These are phyloP conservation scores for Pulveroboletus ravenelii DNA, from an alignment of 768 basidiomycete genomes.

Conservation along the genomic window DNA sequence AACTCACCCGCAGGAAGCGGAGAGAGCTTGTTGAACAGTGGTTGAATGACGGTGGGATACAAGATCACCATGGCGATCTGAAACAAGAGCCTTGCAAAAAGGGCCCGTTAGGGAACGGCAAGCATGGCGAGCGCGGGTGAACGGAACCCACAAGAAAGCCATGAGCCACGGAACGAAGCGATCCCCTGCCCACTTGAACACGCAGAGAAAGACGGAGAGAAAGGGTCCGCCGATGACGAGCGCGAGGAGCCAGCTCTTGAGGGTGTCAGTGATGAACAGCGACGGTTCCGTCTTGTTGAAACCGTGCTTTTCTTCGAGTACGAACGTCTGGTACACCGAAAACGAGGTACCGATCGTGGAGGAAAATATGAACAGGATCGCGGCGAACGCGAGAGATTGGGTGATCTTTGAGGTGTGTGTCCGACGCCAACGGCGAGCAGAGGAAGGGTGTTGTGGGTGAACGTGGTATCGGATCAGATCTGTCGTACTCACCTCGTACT, in stretches of 20 bases:
- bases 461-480: background rate
- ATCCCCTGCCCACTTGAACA: slow-evolving; percentile 92
- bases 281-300: slow-evolving; percentile 90
- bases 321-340: slow-evolving; percentile 83
- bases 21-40: slow-evolving; percentile 95
- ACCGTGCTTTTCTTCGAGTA: slow-evolving; percentile 90
- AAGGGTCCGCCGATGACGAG: slow-evolving; percentile 78
- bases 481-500: slow-evolving; percentile 57
- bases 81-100: slow-evolving; percentile 57
- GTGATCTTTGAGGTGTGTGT: slow-evolving; percentile 43
- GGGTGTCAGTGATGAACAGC: slow-evolving; percentile 71
- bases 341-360: slow-evolving; percentile 71
- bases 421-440: background rate
- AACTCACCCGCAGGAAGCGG: slow-evolving; percentile 76
- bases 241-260: slow-evolving; percentile 75
- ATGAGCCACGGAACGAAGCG: slow-evolving; percentile 92
- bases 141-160: slow-evolving; percentile 66
- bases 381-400: slow-evolving; percentile 78
- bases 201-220: slow-evolving; percentile 78
- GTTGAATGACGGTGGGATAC: slow-evolving; percentile 86
- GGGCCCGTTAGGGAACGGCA: background rate
- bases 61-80: slow-evolving; percentile 80
- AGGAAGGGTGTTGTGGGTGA: background rate
- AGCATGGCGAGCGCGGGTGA: slow-evolving; percentile 24
- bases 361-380: slow-evolving; percentile 60